A percentile compares a stretch with the other conserved stretches of the same genome.
Conservation (phyloP, 352 stramenopile genomes). For the Plasmopara halstedii region DNA sequence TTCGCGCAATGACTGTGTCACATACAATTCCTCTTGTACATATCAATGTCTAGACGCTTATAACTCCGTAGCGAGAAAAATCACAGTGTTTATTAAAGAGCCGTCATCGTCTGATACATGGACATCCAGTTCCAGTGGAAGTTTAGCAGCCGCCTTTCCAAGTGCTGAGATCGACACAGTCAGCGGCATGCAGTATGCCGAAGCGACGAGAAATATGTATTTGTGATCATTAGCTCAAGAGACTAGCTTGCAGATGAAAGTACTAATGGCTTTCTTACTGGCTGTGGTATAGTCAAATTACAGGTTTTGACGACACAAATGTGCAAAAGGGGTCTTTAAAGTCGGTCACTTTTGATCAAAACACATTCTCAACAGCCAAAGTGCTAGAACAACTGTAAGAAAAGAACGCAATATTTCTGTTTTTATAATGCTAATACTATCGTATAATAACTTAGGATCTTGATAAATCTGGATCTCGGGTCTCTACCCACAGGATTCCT, state of each 20-base stretch:
- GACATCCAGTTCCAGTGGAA: conserved; percentile 17
- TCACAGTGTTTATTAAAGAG: conserved; percentile 69
- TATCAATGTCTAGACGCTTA: conserved; percentile 66
- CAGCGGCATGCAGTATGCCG: conserved; percentile 27
- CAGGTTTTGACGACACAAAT: conserved; percentile 44
- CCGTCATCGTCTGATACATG: conserved; percentile 37
- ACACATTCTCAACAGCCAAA: conserved; percentile 35
- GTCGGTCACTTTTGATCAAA: conserved; percentile 33
- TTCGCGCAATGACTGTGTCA: conserved; percentile 43
- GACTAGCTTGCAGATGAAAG: neutral
- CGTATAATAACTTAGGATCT: conserved; percentile 18
- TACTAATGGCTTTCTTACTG: conserved; percentile 5
- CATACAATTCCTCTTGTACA: conserved; percentile 36
- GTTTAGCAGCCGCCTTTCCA: conserved; percentile 26
- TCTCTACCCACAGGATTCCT: conserved; percentile 39
- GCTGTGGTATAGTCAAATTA: conserved; percentile 50
- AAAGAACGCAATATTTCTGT: neutral
- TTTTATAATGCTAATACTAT: neutral
- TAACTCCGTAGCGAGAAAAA: conserved; percentile 35
- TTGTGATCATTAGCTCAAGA: conserved; percentile 3
- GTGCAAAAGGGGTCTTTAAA: conserved; percentile 58
- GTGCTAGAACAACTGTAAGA: conserved; percentile 43
- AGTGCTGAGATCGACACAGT: conserved; percentile 47
- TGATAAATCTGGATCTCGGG: conserved; percentile 56
- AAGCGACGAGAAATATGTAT: conserved; percentile 44